Evolutionary conservation across 208 protist species (phyloP), one percentile per base, ranked within the genome.

Genomic region (Leishmania lainsoni): DNA sequence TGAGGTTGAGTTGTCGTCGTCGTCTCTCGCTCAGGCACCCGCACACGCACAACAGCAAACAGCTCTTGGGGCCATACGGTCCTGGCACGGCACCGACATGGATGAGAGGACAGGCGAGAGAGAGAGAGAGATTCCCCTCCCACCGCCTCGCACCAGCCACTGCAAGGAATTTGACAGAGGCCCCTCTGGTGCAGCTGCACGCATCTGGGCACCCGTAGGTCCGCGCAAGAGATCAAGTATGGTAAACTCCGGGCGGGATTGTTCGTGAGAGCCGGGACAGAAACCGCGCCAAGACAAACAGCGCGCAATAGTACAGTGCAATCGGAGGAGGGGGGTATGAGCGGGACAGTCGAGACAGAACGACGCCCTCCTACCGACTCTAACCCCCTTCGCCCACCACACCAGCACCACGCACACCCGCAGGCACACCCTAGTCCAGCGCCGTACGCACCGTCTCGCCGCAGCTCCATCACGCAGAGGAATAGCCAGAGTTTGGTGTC

Each of bases 221-320:
- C 84, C 89, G 88, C 89, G 54, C 84, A 86, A 84, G 89, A 90
- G 89, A 92, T 83, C 80, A 66, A 92, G 58, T 70, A 65, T 75
- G 81, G 56, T 92, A 92, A 73, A 90, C 89, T 90, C 89, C 80
- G 72, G 86, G 89, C 87, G 89, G 89, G 89, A 92, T 92, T 92
- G 86, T 92, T 90, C 89, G 73, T 89, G 80, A 85, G 86, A 61
- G 85, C 87, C 85, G 81, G 65, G 1, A 26, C 58, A 74, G 20
- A 54, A 54, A 29, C 16, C 17, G n/a, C 26, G 0, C 10, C 45
- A 56, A 2, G 52, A 6, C 0, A 49, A 6, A 22, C 52, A 63
- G 72, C 72, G 26, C 1, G 48, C 72, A 59, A 26, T 29, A 76
- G 52, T 17, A 6, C 14, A 2, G 35, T 42, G 12, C 39, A 22